A percentile compares a stretch with the other conserved stretches of the same genome.
Evolutionary conservation across 352 stramenopile genomes (phyloP).

Genomic region (Globisporangium nunn): DNA sequence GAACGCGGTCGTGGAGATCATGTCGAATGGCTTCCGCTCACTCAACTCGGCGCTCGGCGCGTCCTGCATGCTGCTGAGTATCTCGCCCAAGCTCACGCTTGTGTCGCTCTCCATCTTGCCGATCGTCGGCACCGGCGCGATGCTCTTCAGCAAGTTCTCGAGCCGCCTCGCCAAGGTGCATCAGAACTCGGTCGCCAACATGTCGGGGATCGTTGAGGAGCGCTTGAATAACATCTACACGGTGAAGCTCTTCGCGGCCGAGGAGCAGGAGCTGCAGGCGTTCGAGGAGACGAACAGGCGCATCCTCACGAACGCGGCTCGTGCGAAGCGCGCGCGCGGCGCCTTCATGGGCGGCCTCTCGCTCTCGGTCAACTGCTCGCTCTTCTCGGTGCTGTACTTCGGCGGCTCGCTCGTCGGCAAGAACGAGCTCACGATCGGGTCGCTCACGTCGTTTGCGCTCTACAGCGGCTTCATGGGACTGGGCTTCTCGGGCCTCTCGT

Average conservation of each 20-base stretch:
- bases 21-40: slow-evolving; percentile 83
- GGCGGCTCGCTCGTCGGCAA: slow-evolving; percentile 79
- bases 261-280: slow-evolving; percentile 52
- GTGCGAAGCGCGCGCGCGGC: slow-evolving; percentile 72
- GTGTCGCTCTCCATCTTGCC: slow-evolving; percentile 83
- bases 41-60: slow-evolving; percentile 86
- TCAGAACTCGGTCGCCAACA: slow-evolving; percentile 66
- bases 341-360: slow-evolving; percentile 88
- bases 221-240: slow-evolving; percentile 86
- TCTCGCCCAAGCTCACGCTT: slow-evolving; percentile 87
- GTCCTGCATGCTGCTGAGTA: slow-evolving; percentile 83
- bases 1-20: slow-evolving; percentile 81
- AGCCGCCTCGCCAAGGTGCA: slow-evolving; percentile 70
- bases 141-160: slow-evolving; percentile 83
- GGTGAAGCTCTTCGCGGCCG: slow-evolving; percentile 84
- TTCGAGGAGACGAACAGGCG: slow-evolving; percentile 65
- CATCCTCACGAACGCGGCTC: slow-evolving; percentile 62
- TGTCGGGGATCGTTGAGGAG: slow-evolving; percentile 82
- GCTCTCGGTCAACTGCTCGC: slow-evolving; percentile 83
- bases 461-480: slow-evolving; percentile 90
- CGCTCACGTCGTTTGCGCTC: slow-evolving; percentile 86
- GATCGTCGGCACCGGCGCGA: slow-evolving; percentile 65
- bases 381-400: slow-evolving; percentile 89
- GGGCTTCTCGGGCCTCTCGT: slow-evolving; percentile 84
- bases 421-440: slow-evolving; percentile 85